Base-by-base conservation (phyloP, 768 basidiomycete genomes). In the Panus rudis region DNA sequence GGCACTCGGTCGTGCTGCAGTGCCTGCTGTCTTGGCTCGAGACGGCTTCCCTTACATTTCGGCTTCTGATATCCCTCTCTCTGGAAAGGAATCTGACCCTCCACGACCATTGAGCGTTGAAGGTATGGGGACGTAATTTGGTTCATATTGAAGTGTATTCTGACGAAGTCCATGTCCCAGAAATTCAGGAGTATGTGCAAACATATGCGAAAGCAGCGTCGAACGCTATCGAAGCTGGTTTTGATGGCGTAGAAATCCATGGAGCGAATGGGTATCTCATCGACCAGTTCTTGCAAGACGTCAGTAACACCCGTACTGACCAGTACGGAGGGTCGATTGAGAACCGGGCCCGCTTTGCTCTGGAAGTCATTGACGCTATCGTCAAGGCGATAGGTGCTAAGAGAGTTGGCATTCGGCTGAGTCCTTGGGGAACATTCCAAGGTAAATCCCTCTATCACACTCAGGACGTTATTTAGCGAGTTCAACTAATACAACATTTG, bases 321-420 rank as follows among this genome's bases (percentile, higher is more conserved):
- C 59, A 63, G 44, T 78, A 71, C 55, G 76, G 76, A 4, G 76
- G 76, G 1, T 63, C 62, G 4, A 47, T 73, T 27, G 72, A 73
- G 56, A 71, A 72, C 53, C 62, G 75, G 6, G 50, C 61, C 4
- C 58, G 72, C 3, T 76, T 79, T 58, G 52, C 60, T 3, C 58
- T 72, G 14, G 69, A 72, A 48, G 64, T 71, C 33, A 49, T 66
- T 17, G 59, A 65, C n/a, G 66, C 67, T 1, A 62, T 74, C 21
- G 40, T 51, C 16, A 46, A 53, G 1, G 69, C 68, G 3, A 56
- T 75, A 32, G 76, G 75, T 2, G 56, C 60, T 39, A 62, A 67
- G 31, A 58, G 62, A 32, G 61, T 64, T 6, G 73, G 61, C 1
- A 56, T 75, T 40, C 64, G 73, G 16, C 40, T 63, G 21, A 57